phyloP scores from a whole-genome alignment of 495 filamentous ascomycete genomes.

The Cercophora newfieldiana region DNA sequence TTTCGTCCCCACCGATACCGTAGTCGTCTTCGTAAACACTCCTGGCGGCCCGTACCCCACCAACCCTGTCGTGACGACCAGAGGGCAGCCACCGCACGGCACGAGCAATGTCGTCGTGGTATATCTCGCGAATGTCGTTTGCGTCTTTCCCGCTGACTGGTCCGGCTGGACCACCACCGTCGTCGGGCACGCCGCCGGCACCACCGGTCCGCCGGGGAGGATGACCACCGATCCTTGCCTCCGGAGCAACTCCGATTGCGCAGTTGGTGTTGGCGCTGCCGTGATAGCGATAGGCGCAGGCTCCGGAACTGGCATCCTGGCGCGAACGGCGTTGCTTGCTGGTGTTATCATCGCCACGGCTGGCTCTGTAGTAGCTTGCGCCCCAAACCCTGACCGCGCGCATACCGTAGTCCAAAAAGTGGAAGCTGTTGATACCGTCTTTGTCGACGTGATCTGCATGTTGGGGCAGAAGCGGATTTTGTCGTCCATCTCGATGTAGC shows the following conservation, averaged over 20 bases:
- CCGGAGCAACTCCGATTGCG: not conserved
- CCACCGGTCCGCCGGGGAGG: not conserved
- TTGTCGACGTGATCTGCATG: constrained; percentile 22
- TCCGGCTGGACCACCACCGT: constrained; percentile 28
- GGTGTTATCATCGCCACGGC: not conserved
- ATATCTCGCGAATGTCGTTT: constrained; percentile 27
- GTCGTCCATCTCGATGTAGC: constrained; percentile 21
- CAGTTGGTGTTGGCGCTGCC: not conserved
- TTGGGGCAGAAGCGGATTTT: constrained; percentile 30
- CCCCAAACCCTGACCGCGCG: constrained; percentile 3
- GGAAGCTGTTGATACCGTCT: constrained; percentile 17
- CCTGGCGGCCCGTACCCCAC: constrained; percentile 29
- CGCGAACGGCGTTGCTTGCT: not conserved
- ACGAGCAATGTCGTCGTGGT: constrained; percentile 28
- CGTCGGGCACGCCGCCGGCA: constrained; percentile 26
- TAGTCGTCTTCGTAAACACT: constrained; percentile 31
- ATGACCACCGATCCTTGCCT: not conserved
- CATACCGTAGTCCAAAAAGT: constrained; percentile 35
- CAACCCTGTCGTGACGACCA: constrained; percentile 27
- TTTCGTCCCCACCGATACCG: constrained; percentile 28
- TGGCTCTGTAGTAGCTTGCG: not conserved
- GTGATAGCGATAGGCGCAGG: constrained; percentile 8
- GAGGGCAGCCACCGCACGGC: constrained; percentile 29
- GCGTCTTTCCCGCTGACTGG: constrained; percentile 27
- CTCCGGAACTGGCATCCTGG: not conserved